Base-by-base conservation (phyloP, 2,329 filamentous ascomycete genomes). In the Beauveria brongniartii region DNA sequence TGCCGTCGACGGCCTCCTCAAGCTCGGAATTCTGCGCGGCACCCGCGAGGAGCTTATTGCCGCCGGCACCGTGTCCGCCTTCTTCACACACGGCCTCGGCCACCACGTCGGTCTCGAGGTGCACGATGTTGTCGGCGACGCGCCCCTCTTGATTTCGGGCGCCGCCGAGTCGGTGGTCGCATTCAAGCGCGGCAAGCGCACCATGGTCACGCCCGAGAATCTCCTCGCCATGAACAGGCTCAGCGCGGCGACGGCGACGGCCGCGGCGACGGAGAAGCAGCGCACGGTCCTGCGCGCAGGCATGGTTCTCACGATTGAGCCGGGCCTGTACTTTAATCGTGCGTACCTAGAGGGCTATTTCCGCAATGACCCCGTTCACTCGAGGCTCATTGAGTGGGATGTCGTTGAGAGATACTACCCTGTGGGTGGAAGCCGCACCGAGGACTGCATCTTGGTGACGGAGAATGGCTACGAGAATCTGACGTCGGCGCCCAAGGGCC, bases 361-460 rank as follows among this genome's bases (percentile, higher is more conserved):
- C 69, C 78, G 88, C 67, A 78, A 81, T 56, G 79, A 83, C 62
- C 75, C 79, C 2, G 75, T 77, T 61, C 85, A 88, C 69, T 77
- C 79, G 44, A 78, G 80, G 62, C 89, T 83, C 67, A 87, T 94
- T 68, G 81, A 92, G 72, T 76, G 77, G 65, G 77, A 79, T 5
- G 80, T 87, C 5, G 74, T 94, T 54, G 84, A 86, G 63, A 77
- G 76, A 64, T 93, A 89, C 72, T 93, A 90, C 78, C 77, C 75
- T 28, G 87, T 97, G 1, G 94, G 93, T 18, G 94, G 94, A 40
- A 91, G 96, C 28, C 83, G 94, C 52, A 95, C 97, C 63, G 94
- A 99, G 76, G 92, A 97, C 70, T 90, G 93, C 71, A 82, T 97
- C 44, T 78, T 94, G 24, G 86, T 97, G 53, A 94, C 89, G 1